These are phyloP conservation scores for Bodo saltans DNA, from an alignment of 78 protist species.

Conservation along the genomic window DNA sequence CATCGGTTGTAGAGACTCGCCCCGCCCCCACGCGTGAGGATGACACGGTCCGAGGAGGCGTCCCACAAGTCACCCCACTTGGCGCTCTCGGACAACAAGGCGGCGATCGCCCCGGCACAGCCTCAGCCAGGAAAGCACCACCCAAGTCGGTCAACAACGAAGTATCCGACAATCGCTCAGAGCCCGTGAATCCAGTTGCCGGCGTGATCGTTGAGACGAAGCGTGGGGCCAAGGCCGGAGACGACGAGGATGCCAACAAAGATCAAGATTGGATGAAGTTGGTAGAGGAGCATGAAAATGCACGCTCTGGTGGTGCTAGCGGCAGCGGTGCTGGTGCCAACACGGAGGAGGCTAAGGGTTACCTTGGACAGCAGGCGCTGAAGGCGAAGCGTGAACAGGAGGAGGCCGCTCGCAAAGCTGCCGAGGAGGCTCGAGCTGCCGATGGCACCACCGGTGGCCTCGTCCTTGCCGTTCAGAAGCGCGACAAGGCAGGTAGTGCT, in stretches of 20 bases:
- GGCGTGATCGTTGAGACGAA: background rate
- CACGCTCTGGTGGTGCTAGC: background rate
- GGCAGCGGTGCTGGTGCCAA: background rate
- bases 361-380: slow-evolving; percentile 8
- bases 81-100: background rate
- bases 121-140: background rate
- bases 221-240: no score
- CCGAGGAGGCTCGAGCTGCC: background rate
- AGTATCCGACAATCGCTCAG: background rate
- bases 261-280: background rate
- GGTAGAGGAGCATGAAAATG: background rate
- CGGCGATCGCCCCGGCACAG: background rate
- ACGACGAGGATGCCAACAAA: background rate
- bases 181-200: background rate
- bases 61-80: background rate
- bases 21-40: background rate
- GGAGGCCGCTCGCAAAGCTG: background rate
- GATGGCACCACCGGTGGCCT: background rate
- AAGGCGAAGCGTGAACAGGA: slow-evolving; percentile 1
- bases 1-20: background rate
- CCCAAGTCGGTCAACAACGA: background rate
- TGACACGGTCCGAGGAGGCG: background rate
- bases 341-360: background rate
- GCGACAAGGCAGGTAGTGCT: background rate
- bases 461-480: slow-evolving; percentile 14